Percentiles rank a stretch among this genome's conserved stretches.
Evolutionary conservation across 148 eudicot genomes (phyloP).

Genomic region (Gaultheria prostrata): DNA sequence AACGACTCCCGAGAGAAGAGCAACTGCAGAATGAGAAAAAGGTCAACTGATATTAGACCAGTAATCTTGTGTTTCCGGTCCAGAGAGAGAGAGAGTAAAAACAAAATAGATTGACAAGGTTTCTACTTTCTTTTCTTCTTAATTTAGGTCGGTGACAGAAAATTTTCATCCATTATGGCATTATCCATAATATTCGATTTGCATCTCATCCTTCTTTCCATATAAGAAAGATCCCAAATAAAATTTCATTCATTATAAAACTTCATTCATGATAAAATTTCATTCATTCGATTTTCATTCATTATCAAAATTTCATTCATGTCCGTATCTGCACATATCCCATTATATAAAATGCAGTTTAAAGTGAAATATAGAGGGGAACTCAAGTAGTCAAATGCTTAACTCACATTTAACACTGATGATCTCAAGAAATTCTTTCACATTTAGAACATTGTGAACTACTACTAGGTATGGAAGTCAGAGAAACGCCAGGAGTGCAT

Average conservation of each 20-base stretch:
- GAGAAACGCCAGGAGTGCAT: neutral
- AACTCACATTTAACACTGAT: neutral
- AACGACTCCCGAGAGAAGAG: slow-evolving; percentile 45
- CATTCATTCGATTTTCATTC: too few relatives aligned
- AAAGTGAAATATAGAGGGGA: neutral
- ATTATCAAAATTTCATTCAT: too few relatives aligned
- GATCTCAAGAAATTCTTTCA: neutral
- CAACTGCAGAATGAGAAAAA: slow-evolving; percentile 25
- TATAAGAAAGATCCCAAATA: neutral
- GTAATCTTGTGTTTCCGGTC: neutral
- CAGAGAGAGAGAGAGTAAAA: neutral
- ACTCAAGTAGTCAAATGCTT: neutral
- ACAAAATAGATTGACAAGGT: neutral
- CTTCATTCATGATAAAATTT: too few relatives aligned
- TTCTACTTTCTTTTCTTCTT: neutral
- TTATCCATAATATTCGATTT: neutral
- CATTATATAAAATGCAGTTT: neutral
- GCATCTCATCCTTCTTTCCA: neutral
- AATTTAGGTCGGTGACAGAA: neutral
- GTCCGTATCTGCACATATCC: neutral
- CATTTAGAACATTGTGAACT: neutral
- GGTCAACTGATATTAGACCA: neutral
- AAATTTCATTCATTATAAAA: too few relatives aligned
- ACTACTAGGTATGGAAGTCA: neutral
- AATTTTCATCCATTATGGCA: too few relatives aligned